These are phyloP conservation scores for Trichosporon inkin DNA, from an alignment of 1,284 basidiomycete species.

Conservation along the genomic window DNA sequence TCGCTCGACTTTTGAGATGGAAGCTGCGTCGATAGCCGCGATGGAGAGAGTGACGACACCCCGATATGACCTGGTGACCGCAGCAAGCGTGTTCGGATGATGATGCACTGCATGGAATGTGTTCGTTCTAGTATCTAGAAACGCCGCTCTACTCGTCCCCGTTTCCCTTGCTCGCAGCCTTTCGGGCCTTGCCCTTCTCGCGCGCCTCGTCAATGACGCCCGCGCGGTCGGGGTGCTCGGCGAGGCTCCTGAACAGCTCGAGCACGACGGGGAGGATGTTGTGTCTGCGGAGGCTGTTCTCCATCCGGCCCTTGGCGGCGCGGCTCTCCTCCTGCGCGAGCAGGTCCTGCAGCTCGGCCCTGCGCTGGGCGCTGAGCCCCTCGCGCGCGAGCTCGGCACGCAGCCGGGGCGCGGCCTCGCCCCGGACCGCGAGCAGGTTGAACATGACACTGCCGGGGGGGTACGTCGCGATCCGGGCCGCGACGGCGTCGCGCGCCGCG, in stretches of 20 bases:
- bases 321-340: conserved; percentile 73
- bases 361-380: conserved; percentile 53
- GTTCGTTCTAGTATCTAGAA: too few relatives aligned
- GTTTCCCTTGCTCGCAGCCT: conserved; percentile 32
- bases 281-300: conserved; percentile 59
- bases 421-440: conserved; percentile 77
- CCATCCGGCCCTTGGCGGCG: conserved; percentile 62
- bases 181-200: conserved; percentile 38
- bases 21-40: too few relatives aligned
- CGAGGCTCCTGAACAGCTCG: conserved; percentile 32
- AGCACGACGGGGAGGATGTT: conserved; percentile 41
- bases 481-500: conserved; percentile 74
- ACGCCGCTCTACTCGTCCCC: conserved; percentile 20
- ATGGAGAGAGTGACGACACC: too few relatives aligned
- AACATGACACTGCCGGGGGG: conserved; percentile 82
- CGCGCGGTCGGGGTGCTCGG: not conserved
- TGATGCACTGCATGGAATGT: too few relatives aligned
- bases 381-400: conserved; percentile 59
- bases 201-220: conserved; percentile 24
- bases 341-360: conserved; percentile 56
- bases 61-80: too few relatives aligned
- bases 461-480: conserved; percentile 79
- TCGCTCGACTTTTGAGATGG: too few relatives aligned
- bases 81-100: too few relatives aligned
- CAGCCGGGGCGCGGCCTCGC: conserved; percentile 68